Evolutionary conservation across 1,284 basidiomycete species (phyloP), one percentile per base, ranked within the genome.

Genomic region (Boletus semigastroideus): DNA sequence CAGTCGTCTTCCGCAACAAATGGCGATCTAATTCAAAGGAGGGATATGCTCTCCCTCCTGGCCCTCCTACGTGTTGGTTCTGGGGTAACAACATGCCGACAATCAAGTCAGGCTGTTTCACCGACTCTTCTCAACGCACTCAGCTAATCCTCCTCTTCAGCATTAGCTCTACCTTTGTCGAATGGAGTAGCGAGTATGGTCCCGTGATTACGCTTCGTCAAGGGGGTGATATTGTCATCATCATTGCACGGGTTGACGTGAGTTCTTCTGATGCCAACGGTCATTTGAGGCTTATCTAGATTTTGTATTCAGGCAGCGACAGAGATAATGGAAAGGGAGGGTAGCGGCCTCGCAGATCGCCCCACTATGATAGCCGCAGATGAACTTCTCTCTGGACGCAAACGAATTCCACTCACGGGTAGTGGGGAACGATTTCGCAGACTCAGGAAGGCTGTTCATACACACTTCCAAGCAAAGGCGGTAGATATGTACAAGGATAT

Each of bases 271-370:
- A 5, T 13, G 11, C 17, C 13, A 22, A 46, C 3, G 20, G 6
- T 2, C 13, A 6, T 4, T 37, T 19, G 27, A n/a, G 39, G 10
- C 16, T 20, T 17, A 9, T 28, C 22, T 22, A 13, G 13, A 14
- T 16, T 14, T 14, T 33, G 31, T 33, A 13, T 33, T 16, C 48
- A 70, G 68, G 68, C 69, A 13, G 68, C 57, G 1, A 59, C 60
- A 1, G 71, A 73, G 12, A 71, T 75, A n/a, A 65, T 74, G 59
- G 73, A 73, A 52, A 72, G 70, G 39, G 60, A 72, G 43, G 72
- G 72, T 2, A 59, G 61, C 1, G 55, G 62, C 8, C 62, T 70
- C 5, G 62, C 52, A 2, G 74, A 73, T 53, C 62, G 73, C 11
- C 73, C 74, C 20, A 45, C 20, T 0, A 60, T 56, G 40, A 63